These are phyloP conservation scores for Mortierella sp. DNA, from an alignment of 371 early-diverging fungal genomes.

Conservation along the genomic window DNA sequence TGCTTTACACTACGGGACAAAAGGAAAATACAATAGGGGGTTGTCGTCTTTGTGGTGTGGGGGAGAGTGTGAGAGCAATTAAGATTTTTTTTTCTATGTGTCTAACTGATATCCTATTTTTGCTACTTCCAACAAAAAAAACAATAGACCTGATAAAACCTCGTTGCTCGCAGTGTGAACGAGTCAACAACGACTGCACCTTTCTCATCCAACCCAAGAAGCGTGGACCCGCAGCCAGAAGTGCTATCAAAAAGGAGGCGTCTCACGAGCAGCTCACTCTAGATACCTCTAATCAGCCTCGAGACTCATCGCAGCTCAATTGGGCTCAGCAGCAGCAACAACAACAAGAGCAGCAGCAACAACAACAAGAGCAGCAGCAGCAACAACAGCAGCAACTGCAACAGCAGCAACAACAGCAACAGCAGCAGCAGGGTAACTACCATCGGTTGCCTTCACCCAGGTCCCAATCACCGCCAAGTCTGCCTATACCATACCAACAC, in stretches of 20 bases:
- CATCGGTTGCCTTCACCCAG: not conserved
- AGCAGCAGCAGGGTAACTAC: not conserved
- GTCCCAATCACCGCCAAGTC: not conserved
- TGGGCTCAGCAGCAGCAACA: not conserved
- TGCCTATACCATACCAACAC: not conserved
- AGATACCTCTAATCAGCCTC: not conserved
- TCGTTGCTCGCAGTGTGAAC: conserved; percentile 2
- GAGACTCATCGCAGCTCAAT: not conserved
- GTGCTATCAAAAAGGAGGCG: not conserved
- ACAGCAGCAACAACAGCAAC: too few species aligned
- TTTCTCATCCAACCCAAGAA: conserved; percentile 2
- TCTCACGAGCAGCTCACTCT: not conserved
- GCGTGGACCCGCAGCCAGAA: not conserved
- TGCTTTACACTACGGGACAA: not conserved
- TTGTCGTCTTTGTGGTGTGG: not conserved
- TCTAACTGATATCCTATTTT: not conserved
- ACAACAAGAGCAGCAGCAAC: too few species aligned
- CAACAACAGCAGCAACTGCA: too few species aligned
- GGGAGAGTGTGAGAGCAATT: not conserved
- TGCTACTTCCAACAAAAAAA: not conserved
- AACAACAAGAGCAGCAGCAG: too few species aligned
- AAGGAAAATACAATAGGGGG: not conserved
- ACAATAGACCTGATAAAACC: not conserved
- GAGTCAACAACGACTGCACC: not conserved
- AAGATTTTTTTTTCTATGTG: not conserved